Percentiles rank a stretch among this genome's conserved stretches.
Conservation (phyloP, 2,329 filamentous ascomycete genomes). For the Gliomastix tumulicola region DNA sequence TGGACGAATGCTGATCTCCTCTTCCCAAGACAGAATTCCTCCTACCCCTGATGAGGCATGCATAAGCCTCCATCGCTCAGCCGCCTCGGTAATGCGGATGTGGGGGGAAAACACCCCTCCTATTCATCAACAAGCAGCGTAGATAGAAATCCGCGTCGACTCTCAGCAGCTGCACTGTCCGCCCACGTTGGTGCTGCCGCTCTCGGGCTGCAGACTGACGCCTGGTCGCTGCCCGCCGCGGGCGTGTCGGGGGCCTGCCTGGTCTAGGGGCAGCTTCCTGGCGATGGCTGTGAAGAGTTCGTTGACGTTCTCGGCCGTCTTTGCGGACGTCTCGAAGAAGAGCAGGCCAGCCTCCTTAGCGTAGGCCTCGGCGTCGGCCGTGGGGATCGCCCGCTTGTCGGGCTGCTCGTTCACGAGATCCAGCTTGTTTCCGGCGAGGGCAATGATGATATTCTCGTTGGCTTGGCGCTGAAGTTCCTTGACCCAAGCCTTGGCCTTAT, state of each 20-base stretch:
- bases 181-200: constrained; percentile 47
- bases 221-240: constrained; percentile 56
- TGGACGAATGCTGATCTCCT: constrained; percentile 16
- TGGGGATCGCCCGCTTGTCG: constrained; percentile 87
- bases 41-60: constrained; percentile 12
- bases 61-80: no score
- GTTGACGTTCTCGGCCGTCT: constrained; percentile 91
- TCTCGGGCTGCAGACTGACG: constrained; percentile 50
- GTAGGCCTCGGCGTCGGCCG: constrained; percentile 90
- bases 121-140: background rate
- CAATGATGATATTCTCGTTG: constrained; percentile 99
- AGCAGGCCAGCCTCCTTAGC: constrained; percentile 87
- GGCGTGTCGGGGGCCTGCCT: constrained; percentile 85
- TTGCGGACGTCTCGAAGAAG: constrained; percentile 98
- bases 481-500: constrained; percentile 99
- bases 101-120: background rate
- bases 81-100: no score
- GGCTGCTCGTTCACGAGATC: constrained; percentile 92
- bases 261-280: constrained; percentile 94
- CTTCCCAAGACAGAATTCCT: no score
- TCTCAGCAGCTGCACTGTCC: constrained; percentile 50
- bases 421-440: constrained; percentile 94
- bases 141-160: background rate
- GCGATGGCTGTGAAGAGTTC: constrained; percentile 97
- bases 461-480: constrained; percentile 98